phyloP scores from a whole-genome alignment of 2,329 filamentous ascomycete species.

The Cordyceps farinosa region DNA sequence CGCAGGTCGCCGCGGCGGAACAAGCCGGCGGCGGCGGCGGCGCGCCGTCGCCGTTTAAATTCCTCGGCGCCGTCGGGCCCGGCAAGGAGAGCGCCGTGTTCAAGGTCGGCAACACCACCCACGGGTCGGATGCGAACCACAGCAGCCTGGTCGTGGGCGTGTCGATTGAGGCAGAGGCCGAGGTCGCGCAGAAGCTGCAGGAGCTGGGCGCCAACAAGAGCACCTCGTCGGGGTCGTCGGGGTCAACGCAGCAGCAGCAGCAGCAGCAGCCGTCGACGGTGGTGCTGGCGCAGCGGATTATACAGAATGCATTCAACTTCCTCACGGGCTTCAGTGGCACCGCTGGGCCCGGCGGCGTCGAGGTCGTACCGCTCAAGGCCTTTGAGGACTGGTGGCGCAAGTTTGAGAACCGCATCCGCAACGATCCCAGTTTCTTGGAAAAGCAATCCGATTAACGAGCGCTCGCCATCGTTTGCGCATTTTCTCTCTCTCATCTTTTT shows the following conservation, averaged over 20 bases:
- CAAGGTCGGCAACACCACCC: conserved; percentile 52
- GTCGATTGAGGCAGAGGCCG: conserved; percentile 70
- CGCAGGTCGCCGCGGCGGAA: conserved; percentile 37
- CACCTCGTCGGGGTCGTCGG: conserved; percentile 17
- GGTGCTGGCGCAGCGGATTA: conserved; percentile 85
- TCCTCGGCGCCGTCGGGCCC: conserved; percentile 84
- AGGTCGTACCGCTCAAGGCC: conserved; percentile 88
- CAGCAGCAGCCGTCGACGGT: conserved; percentile 59
- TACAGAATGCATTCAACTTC: conserved; percentile 97
- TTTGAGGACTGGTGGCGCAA: conserved; percentile 99
- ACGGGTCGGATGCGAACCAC: neutral
- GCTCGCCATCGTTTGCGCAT: neutral
- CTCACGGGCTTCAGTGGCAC: conserved; percentile 78
- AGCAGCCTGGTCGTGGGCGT: conserved; percentile 69
- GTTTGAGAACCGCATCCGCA: conserved; percentile 82
- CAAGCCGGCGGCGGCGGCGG: conserved; percentile 16
- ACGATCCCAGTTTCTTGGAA: conserved; percentile 87
- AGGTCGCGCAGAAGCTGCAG: conserved; percentile 67
- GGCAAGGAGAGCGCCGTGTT: conserved; percentile 93
- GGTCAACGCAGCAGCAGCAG: too few species aligned
- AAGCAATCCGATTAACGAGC: conserved; percentile 38
- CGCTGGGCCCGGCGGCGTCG: conserved; percentile 59
- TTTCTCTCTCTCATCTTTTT: neutral
- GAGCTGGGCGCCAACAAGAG: conserved; percentile 43
- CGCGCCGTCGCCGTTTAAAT: conserved; percentile 59